Conservation (phyloP, 148 eudicot species). For the Nepenthes mirabilis region DNA sequence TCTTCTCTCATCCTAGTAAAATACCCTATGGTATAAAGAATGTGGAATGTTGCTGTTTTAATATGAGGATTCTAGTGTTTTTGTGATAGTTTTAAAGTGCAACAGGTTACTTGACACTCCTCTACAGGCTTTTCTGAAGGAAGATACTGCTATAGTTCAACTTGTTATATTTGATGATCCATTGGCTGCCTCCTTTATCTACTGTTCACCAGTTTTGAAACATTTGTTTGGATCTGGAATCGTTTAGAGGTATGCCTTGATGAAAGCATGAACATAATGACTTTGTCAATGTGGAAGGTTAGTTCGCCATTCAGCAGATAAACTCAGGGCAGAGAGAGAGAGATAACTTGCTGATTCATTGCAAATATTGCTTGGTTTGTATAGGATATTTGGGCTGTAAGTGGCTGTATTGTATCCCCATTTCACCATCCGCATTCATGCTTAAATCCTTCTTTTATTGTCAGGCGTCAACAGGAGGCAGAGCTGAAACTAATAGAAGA, state of each 20-base stretch:
- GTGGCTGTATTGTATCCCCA: conserved; percentile 2
- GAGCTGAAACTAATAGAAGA: conserved; percentile 72
- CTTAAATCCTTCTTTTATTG: conserved; percentile 19
- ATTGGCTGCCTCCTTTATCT: conserved; percentile 88
- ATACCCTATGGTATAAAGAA: neutral
- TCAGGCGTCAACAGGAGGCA: conserved; percentile 90
- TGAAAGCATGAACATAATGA: conserved; percentile 49
- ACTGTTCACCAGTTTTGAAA: conserved; percentile 89
- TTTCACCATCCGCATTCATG: conserved; percentile 7
- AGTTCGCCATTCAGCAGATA: conserved; percentile 29
- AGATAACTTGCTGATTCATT: conserved; percentile 8
- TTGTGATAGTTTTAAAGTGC: conserved; percentile 63
- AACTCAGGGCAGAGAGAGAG: neutral
- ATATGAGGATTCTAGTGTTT: conserved; percentile 12
- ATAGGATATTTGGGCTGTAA: conserved; percentile 3
- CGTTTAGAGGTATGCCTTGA: conserved; percentile 93
- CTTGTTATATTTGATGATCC: conserved; percentile 85
- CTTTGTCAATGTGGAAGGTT: conserved; percentile 44
- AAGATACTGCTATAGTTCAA: conserved; percentile 84
- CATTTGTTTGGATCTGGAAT: conserved; percentile 91
- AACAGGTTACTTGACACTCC: conserved; percentile 68
- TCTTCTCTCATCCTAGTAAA: neutral
- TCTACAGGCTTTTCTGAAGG: conserved; percentile 87
- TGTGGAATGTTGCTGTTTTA: neutral
- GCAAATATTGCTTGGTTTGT: conserved; percentile 12